These are phyloP conservation scores for Chaetoscypha palmicola DNA, from an alignment of 2,329 filamentous ascomycete genomes.

Conservation along the genomic window DNA sequence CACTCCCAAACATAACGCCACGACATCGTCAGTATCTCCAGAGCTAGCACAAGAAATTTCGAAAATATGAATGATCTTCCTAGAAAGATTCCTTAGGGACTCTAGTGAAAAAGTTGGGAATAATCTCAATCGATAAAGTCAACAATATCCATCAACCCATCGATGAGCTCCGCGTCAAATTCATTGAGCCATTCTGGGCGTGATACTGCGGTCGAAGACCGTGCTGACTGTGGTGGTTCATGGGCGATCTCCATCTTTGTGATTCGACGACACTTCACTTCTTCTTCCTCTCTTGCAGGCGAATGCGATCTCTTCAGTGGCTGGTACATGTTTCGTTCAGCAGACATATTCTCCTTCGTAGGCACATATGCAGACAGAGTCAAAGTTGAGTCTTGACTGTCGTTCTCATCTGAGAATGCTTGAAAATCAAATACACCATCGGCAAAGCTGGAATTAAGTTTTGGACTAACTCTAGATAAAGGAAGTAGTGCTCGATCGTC, in stretches of 20 bases:
- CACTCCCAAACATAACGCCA: no score
- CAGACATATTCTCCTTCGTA: background rate
- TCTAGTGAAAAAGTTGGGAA: no score
- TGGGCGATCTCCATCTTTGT: constrained; percentile 5
- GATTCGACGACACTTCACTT: constrained; percentile 18
- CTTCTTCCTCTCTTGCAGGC: constrained; percentile 8
- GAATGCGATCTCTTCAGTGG: constrained; percentile 14
- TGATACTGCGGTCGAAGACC: constrained; percentile 5
- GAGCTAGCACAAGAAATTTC: no score
- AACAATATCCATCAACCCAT: constrained; percentile 27
- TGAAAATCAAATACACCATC: constrained; percentile 24
- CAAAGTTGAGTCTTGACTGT: constrained; percentile 1
- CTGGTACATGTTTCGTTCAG: background rate
- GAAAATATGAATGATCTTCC: no score
- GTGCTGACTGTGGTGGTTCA: background rate
- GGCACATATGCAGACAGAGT: constrained; percentile 3
- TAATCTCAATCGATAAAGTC: constrained; percentile 31
- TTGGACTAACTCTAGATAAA: constrained; percentile 6
- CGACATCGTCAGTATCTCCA: no score
- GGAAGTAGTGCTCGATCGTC: constrained; percentile 15
- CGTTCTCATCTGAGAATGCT: constrained; percentile 13
- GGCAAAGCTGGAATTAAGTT: constrained; percentile 20
- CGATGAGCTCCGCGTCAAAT: constrained; percentile 29
- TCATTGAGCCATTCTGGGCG: constrained; percentile 30
- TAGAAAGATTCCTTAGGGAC: no score